These are phyloP conservation scores for Xylaria sp. DNA, from an alignment of 2,329 filamentous ascomycete genomes.

Conservation along the genomic window DNA sequence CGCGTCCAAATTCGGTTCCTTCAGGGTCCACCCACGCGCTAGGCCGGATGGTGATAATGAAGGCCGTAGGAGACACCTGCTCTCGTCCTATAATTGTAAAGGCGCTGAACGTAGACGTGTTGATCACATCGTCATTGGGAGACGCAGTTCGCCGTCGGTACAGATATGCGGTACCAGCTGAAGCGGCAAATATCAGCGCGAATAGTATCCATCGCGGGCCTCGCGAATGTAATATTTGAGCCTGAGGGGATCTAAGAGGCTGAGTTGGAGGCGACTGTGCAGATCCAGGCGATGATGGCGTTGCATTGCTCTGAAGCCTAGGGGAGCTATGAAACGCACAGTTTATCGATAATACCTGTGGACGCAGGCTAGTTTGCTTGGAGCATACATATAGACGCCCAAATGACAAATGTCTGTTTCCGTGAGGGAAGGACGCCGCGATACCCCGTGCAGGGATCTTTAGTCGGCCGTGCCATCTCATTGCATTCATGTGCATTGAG, in stretches of 20 bases:
- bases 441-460: too few relatives aligned
- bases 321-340: too few relatives aligned
- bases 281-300: constrained; percentile 2
- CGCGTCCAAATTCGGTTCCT: constrained; percentile 17
- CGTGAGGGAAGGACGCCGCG: too few relatives aligned
- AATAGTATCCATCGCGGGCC: constrained; percentile 30
- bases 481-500: too few relatives aligned
- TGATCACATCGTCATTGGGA: constrained; percentile 54
- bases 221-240: too few relatives aligned
- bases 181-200: constrained; percentile 28
- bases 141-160: constrained; percentile 19
- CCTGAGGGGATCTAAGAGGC: too few relatives aligned
- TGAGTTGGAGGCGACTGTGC: neutral
- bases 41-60: constrained; percentile 72
- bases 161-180: constrained; percentile 26
- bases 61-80: constrained; percentile 72
- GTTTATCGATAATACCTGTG: too few relatives aligned
- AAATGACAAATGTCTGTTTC: too few relatives aligned
- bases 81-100: constrained; percentile 73
- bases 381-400: too few relatives aligned
- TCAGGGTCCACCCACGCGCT: constrained; percentile 22
- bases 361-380: too few relatives aligned
- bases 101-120: constrained; percentile 69
- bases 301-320: neutral
- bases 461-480: too few relatives aligned